These are phyloP conservation scores for Puccinellia tenuiflora DNA, from an alignment of 176 grass and related monocot genomes.

Conservation along the genomic window DNA sequence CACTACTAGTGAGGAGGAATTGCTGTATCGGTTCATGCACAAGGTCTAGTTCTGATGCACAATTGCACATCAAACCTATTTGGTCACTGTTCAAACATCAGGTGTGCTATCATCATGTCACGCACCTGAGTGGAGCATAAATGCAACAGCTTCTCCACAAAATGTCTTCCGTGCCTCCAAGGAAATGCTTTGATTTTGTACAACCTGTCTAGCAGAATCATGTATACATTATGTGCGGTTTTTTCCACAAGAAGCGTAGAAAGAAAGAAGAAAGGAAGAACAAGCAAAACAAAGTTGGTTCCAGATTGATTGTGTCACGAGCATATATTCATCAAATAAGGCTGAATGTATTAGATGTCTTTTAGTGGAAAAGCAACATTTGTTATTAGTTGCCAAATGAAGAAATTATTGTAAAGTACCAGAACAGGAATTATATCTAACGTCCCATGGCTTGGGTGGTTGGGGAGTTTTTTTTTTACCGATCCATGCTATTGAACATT, in stretches of 20 bases:
- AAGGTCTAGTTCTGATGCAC: neutral
- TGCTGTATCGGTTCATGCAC: constrained; percentile 4
- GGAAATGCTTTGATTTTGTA: constrained; percentile 17
- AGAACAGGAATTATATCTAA: neutral
- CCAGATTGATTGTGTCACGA: constrained; percentile 12
- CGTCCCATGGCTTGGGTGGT: neutral
- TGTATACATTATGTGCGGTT: neutral
- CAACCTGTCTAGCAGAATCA: neutral
- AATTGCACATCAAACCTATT: constrained; percentile 7
- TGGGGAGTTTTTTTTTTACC: neutral
- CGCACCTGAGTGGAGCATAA: constrained; percentile 3
- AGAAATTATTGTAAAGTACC: neutral
- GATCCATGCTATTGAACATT: neutral
- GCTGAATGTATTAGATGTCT: neutral
- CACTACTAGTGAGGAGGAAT: neutral
- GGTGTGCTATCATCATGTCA: constrained; percentile 2
- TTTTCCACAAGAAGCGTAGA: neutral
- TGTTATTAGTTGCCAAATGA: neutral
- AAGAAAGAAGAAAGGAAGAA: neutral
- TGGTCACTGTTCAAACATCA: constrained; percentile 13
- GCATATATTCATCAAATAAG: constrained; percentile 34
- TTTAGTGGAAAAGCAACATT: neutral
- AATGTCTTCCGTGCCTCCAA: neutral
- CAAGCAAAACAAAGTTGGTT: neutral
- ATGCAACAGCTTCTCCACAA: constrained; percentile 14